Evolutionary conservation across 768 basidiomycete species (phyloP), one percentile per base, ranked within the genome.

Genomic region (Boletus fagicola): DNA sequence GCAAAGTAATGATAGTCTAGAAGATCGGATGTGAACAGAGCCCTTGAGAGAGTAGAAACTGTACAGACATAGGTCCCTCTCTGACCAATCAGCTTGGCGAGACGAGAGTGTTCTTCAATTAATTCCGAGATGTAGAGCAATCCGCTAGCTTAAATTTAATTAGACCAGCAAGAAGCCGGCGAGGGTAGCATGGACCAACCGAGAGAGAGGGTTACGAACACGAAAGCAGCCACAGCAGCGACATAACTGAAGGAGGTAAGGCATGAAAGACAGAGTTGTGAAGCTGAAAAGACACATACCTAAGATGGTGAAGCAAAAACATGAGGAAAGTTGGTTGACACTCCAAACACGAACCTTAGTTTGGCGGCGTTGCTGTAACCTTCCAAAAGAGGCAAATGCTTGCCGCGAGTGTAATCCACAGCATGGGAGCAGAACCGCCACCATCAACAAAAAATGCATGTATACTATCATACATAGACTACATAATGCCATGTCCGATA

Each of bases 71-170:
- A 94, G 59, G 91, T 92, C n/a, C 85, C 82, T 61, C 90, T 77
- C 72, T 92, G 87, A 1, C 97, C 97, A 24, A 93, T 69, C 1
- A 75, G 63, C 75, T 98, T 99, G 13, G 97, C 90, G 54, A 82
- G 67, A 46, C 83, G 83, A 13, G 93, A 86, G 70, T 96, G 88
- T 69, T 98, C 96, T 72, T 98, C 96, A 60, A 98, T 98, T 33
- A 98, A 72, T 70, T 98, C 96, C 2, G 95, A 94, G 33, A 96
- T 76, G 79, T 96, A 98, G 53, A 98, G 76, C 45, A 98, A 77
- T 8, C 95, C 96, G 73, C 92, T 95, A 49, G 96, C 96, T 96
- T 69, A 13, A 58, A 24, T 47, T 31, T 2, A 56, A 48, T 66
- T 42, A 60, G 62, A 43, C 40, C 15, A 22, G 54, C 44, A 30